Conservation (phyloP, 306 rosid species). For the Ochetophila trinervis region DNA sequence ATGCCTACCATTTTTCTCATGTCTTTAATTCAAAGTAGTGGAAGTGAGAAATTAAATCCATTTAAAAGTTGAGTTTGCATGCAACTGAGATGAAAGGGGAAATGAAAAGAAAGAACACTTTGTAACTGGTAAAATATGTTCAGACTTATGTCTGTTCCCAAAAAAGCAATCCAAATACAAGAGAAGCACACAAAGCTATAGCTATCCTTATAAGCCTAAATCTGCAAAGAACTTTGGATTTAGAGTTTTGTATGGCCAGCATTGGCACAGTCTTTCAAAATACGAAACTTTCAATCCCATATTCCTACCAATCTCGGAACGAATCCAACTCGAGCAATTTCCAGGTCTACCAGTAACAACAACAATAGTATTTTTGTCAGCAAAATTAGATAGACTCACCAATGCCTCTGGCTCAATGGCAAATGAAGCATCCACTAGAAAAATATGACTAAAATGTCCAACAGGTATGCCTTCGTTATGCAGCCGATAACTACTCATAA, state of each 20-base stretch:
- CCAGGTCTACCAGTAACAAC: slow-evolving; percentile 23
- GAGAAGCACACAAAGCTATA: neutral
- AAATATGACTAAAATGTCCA: slow-evolving; percentile 34
- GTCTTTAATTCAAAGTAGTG: no score
- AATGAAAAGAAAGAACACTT: no score
- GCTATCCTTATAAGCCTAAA: neutral
- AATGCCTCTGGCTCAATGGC: slow-evolving; percentile 31
- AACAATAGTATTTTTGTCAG: slow-evolving; percentile 21
- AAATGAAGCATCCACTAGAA: slow-evolving; percentile 33
- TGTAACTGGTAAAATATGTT: no score
- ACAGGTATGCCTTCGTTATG: slow-evolving; percentile 24
- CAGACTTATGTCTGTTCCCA: no score
- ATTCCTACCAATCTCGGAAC: slow-evolving; percentile 17
- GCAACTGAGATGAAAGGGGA: no score
- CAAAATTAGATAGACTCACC: slow-evolving; percentile 27
- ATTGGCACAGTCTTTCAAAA: slow-evolving; percentile 29
- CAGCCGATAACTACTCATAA: slow-evolving; percentile 28
- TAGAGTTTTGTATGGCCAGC: neutral
- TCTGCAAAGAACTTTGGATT: neutral
- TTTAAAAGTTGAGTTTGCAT: no score
- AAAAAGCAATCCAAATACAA: no score
- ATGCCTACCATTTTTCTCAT: no score
- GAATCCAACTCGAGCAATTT: slow-evolving; percentile 21
- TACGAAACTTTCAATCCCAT: slow-evolving; percentile 29
- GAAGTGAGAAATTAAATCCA: no score